Conservation (phyloP, 2,329 filamentous ascomycete species). For the Xylogone sp. region DNA sequence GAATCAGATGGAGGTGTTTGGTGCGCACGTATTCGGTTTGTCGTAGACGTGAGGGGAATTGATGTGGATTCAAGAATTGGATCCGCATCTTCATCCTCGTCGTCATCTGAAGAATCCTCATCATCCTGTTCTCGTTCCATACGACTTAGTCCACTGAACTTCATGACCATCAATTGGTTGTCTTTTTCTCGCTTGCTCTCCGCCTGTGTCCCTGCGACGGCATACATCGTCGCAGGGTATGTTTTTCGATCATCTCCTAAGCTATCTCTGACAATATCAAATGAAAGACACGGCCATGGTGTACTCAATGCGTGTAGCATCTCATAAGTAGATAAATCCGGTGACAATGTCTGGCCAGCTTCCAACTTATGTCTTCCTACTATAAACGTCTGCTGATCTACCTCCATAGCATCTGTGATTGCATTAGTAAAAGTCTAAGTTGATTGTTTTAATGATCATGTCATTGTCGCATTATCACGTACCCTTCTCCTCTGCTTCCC, state of each 20-base stretch:
- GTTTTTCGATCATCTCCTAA: constrained; percentile 85
- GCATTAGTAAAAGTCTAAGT: constrained; percentile 14
- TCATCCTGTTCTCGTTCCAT: constrained; percentile 71
- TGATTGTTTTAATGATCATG: constrained; percentile 5
- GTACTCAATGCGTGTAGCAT: constrained; percentile 95
- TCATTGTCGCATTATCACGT: constrained; percentile 22
- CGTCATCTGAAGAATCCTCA: constrained; percentile 66
- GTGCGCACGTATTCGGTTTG: constrained; percentile 88
- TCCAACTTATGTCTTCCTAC: constrained; percentile 90
- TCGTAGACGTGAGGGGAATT: constrained; percentile 82
- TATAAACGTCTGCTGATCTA: constrained; percentile 93
- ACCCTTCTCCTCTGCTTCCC: constrained; percentile 84
- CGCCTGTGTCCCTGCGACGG: constrained; percentile 91
- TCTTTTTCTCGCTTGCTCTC: constrained; percentile 71
- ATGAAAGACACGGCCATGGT: constrained; percentile 95
- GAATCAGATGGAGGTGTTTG: constrained; percentile 71
- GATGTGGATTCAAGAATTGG: constrained; percentile 91
- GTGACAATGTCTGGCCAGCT: constrained; percentile 83
- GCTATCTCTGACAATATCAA: constrained; percentile 83
- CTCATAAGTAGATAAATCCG: constrained; percentile 92
- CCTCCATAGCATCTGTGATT: constrained; percentile 72
- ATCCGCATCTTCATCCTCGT: constrained; percentile 72
- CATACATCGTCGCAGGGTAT: constrained; percentile 95
- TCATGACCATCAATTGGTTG: constrained; percentile 94
- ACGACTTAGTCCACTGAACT: constrained; percentile 84